A percentile compares a stretch with the other conserved stretches of the same genome.
Conservation (phyloP, 345 rosid species). For the Pugionium cornutum region DNA sequence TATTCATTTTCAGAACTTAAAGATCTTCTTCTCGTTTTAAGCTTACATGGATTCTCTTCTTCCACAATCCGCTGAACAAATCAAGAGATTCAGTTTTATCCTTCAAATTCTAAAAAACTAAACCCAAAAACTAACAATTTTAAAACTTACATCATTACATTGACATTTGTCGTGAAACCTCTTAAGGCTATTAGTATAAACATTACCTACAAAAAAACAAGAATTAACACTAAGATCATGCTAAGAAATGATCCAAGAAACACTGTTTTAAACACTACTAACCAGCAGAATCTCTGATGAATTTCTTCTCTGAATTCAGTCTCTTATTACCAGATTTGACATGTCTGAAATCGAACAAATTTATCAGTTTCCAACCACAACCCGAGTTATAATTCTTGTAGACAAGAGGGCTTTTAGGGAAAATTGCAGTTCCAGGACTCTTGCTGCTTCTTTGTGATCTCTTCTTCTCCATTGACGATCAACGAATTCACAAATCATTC, state of each 20-base stretch:
- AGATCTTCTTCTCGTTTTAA: conserved; percentile 42
- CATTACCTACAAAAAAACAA: conserved; percentile 41
- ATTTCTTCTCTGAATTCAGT: conserved; percentile 49
- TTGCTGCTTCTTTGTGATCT: conserved; percentile 53
- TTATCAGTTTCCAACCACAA: conserved; percentile 57
- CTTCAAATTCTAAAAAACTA: neutral
- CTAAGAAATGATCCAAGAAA: no score
- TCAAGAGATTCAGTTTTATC: conserved; percentile 30
- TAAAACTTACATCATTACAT: conserved; percentile 46
- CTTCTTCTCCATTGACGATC: conserved; percentile 42
- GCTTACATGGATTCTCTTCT: conserved; percentile 42
- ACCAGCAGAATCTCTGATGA: conserved; percentile 49
- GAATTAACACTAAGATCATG: neutral
- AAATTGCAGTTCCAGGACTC: conserved; percentile 46
- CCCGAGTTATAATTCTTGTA: conserved; percentile 65
- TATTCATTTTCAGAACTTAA: conserved; percentile 34
- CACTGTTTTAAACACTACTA: conserved; percentile 20
- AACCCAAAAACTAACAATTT: neutral
- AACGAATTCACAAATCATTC: conserved; percentile 15
- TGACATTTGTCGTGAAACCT: no score
- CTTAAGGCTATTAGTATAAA: conserved; percentile 38
- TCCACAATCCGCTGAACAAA: conserved; percentile 32
- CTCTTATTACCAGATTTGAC: conserved; percentile 48
- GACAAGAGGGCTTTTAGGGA: conserved; percentile 56
- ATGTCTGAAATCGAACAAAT: conserved; percentile 53